A percentile compares a stretch with the other conserved stretches of the same genome.
These are phyloP conservation scores for Camellia sinensis DNA, from an alignment of 148 eudicot genomes.

Conservation along the genomic window DNA sequence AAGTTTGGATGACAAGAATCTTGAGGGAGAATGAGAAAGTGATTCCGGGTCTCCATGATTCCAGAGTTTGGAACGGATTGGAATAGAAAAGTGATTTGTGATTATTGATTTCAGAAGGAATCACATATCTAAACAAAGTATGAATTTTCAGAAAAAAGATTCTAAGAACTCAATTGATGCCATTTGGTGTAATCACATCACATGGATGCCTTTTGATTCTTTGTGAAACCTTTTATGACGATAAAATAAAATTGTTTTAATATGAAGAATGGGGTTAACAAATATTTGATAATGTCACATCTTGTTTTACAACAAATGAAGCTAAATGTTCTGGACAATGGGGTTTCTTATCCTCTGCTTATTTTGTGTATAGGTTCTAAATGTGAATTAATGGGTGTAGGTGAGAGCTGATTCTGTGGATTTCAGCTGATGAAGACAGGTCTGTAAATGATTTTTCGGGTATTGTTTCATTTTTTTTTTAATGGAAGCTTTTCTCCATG, in stretches of 20 bases:
- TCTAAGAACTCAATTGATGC: too few species aligned
- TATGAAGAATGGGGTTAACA: background rate
- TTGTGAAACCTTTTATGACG: too few species aligned
- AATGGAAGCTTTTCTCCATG: background rate
- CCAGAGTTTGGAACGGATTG: too few species aligned
- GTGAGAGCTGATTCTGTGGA: constrained; percentile 16
- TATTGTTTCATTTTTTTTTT: background rate
- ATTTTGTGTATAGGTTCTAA: background rate
- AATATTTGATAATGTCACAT: background rate
- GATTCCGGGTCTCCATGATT: too few species aligned
- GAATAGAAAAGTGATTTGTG: too few species aligned
- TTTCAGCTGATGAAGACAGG: background rate
- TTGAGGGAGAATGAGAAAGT: too few species aligned
- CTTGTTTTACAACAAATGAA: background rate
- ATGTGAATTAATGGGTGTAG: constrained; percentile 13
- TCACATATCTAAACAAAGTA: too few species aligned
- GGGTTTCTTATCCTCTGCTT: background rate
- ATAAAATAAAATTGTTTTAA: background rate
- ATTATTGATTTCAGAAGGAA: too few species aligned
- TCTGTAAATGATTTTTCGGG: constrained; percentile 1
- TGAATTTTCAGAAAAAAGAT: too few species aligned
- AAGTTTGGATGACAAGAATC: too few species aligned
- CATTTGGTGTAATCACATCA: background rate
- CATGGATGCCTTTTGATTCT: background rate
- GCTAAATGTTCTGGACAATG: too few species aligned